Evolutionary conservation across 179 eudicot species (phyloP).

Genomic region (Gypsophila paniculata): DNA sequence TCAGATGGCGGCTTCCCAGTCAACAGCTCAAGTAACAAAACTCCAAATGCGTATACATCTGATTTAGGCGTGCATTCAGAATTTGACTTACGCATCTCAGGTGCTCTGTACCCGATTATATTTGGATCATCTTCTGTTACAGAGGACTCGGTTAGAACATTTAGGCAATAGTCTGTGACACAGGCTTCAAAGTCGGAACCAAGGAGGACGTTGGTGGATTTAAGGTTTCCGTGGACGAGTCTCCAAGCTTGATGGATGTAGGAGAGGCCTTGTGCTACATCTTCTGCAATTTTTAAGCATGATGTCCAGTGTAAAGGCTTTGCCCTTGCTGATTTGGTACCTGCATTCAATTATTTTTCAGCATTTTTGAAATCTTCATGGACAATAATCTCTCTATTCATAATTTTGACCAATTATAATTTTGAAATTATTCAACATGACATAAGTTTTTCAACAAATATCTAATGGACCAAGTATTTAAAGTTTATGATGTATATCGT

Average conservation of each 20-base stretch:
- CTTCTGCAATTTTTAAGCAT: slow-evolving; percentile 53
- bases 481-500: too few relatives aligned
- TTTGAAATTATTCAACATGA: too few relatives aligned
- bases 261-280: slow-evolving; percentile 54
- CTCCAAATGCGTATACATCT: slow-evolving; percentile 61
- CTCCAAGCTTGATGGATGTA: slow-evolving; percentile 51
- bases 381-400: not conserved
- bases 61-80: slow-evolving; percentile 28
- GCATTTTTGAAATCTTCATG: too few relatives aligned
- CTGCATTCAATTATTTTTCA: slow-evolving; percentile 19
- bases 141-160: slow-evolving; percentile 22
- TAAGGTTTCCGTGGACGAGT: slow-evolving; percentile 56
- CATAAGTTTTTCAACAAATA: not conserved
- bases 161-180: slow-evolving; percentile 40
- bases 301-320: slow-evolving; percentile 63
- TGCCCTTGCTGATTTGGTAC: slow-evolving; percentile 46
- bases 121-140: slow-evolving; percentile 19
- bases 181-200: slow-evolving; percentile 56
- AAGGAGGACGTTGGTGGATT: slow-evolving; percentile 52
- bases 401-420: not conserved
- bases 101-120: slow-evolving; percentile 40
- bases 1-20: slow-evolving; percentile 44
- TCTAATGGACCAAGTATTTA: too few relatives aligned
- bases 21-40: slow-evolving; percentile 52
- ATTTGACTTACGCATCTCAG: slow-evolving; percentile 35